These are phyloP conservation scores for Boletus pseudo-olivaceus DNA, from an alignment of 768 basidiomycete genomes.

Conservation along the genomic window DNA sequence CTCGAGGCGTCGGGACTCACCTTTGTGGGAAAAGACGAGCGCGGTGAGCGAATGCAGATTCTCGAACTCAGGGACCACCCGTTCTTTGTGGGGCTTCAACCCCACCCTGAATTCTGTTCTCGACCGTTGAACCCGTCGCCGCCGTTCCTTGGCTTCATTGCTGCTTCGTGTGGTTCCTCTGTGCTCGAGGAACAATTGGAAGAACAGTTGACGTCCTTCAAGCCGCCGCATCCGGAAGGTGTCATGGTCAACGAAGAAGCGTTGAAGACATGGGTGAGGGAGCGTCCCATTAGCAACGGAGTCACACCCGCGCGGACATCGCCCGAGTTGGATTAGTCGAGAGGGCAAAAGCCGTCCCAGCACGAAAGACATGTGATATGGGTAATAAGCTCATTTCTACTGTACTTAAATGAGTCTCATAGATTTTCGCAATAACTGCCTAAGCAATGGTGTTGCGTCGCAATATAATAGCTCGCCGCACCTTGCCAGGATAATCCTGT, in stretches of 20 bases:
- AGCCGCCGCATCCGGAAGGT: constrained; percentile 71
- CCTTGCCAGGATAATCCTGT: neutral
- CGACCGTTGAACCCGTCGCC: constrained; percentile 97
- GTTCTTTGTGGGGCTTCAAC: constrained; percentile 91
- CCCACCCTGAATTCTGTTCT: constrained; percentile 98
- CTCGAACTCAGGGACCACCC: constrained; percentile 90
- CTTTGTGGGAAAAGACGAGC: constrained; percentile 89
- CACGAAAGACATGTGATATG: neutral
- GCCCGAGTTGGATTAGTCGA: constrained; percentile 18
- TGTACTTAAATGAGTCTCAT: neutral
- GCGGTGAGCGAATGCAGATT: constrained; percentile 96
- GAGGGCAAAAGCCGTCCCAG: neutral
- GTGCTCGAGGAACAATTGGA: constrained; percentile 69
- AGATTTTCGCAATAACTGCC: neutral
- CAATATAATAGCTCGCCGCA: neutral
- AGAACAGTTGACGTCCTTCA: constrained; percentile 57
- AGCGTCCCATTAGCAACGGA: constrained; percentile 26
- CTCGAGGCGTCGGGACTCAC: constrained; percentile 70
- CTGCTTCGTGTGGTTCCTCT: constrained; percentile 61
- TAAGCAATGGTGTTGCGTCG: neutral
- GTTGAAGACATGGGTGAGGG: constrained; percentile 39
- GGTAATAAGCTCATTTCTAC: neutral
- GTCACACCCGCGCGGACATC: constrained; percentile 23
- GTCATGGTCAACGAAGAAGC: constrained; percentile 70
- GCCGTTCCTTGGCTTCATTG: constrained; percentile 92